These are phyloP conservation scores for Flaveria ramosissima DNA, from an alignment of 129 eudicot genomes.

Conservation along the genomic window DNA sequence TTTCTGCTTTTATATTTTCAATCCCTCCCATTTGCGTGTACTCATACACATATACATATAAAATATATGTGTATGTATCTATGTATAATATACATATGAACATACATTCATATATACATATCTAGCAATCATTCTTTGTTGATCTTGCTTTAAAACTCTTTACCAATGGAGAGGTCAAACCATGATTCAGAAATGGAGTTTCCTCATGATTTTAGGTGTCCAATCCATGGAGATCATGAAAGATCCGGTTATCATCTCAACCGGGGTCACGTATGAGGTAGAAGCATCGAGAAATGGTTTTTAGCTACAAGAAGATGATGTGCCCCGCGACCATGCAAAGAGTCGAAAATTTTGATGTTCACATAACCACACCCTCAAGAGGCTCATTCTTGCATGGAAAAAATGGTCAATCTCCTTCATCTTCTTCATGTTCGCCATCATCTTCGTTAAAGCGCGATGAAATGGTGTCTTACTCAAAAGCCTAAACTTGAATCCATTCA, in stretches of 20 bases:
- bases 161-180: constrained; percentile 6
- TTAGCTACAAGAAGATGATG: constrained; percentile 47
- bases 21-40: constrained; percentile 1
- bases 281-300: constrained; percentile 61
- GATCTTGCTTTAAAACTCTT: not conserved
- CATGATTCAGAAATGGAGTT: constrained; percentile 40
- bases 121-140: constrained; percentile 1
- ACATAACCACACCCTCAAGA: constrained; percentile 63
- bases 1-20: constrained; percentile 12
- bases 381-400: constrained; percentile 63
- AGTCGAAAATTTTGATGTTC: constrained; percentile 38
- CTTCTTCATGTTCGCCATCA: constrained; percentile 9
- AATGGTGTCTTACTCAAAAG: constrained; percentile 40
- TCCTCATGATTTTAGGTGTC: constrained; percentile 71
- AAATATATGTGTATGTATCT: not conserved
- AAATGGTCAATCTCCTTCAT: not conserved
- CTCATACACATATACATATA: not conserved
- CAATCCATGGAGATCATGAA: constrained; percentile 79
- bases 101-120: constrained; percentile 11
- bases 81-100: constrained; percentile 7
- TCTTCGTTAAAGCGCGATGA: constrained; percentile 41
- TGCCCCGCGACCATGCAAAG: constrained; percentile 74
- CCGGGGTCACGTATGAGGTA: constrained; percentile 66
- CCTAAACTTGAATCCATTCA: constrained; percentile 56
- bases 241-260: constrained; percentile 71